Conservation (phyloP, 306 rosid species). For the Astragalus glycyphyllos region DNA sequence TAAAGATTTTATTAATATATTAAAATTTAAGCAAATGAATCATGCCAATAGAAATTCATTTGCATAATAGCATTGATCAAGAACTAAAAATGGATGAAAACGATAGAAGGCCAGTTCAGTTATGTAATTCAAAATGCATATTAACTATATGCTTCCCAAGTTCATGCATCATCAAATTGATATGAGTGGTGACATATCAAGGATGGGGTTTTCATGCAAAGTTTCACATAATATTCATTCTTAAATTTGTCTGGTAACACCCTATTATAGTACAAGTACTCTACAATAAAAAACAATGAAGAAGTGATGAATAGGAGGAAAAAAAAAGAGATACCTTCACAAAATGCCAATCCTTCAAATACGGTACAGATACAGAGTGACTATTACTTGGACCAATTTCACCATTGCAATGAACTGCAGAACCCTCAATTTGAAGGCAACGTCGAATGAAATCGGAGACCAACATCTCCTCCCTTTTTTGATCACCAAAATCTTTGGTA, state of each 20-base stretch:
- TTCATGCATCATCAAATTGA: not conserved
- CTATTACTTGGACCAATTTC: slow-evolving; percentile 37
- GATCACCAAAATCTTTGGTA: slow-evolving; percentile 83
- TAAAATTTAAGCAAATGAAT: slow-evolving; percentile 20
- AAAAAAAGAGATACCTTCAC: slow-evolving; percentile 64
- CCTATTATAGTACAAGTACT: not conserved
- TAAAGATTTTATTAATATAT: not conserved
- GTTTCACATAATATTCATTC: not conserved
- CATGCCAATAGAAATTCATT: slow-evolving; percentile 10
- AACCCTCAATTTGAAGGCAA: slow-evolving; percentile 50
- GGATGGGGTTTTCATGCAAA: not conserved
- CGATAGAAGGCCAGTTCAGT: not conserved
- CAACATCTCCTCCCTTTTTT: slow-evolving; percentile 76
- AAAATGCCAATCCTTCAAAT: slow-evolving; percentile 99
- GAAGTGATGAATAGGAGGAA: slow-evolving; percentile 9
- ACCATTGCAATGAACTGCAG: slow-evolving; percentile 41
- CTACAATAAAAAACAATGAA: not conserved
- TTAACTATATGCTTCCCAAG: not conserved
- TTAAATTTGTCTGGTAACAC: not conserved
- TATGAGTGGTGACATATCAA: too few species aligned
- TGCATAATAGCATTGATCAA: not conserved
- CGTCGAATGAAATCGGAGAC: slow-evolving; percentile 67
- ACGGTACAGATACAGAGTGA: slow-evolving; percentile 53
- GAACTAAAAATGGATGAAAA: slow-evolving; percentile 15
- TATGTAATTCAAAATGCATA: slow-evolving; percentile 23